Percentiles rank a stretch among this genome's conserved stretches.
These are phyloP conservation scores for Cryphonectria nitschkei DNA, from an alignment of 2,329 filamentous ascomycete genomes.

Conservation along the genomic window DNA sequence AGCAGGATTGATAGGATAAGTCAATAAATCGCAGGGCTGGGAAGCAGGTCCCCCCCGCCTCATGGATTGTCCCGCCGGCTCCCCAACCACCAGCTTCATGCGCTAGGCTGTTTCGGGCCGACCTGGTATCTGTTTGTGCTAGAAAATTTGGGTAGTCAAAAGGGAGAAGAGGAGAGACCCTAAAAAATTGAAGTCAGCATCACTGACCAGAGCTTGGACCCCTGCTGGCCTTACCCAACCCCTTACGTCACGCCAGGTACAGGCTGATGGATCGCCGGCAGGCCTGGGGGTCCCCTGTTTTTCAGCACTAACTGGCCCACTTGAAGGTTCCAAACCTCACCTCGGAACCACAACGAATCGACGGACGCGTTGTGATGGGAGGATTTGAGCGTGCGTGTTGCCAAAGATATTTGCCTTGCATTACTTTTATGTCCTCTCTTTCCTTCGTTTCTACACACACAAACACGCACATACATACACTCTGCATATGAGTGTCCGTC, in stretches of 20 bases:
- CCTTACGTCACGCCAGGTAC: neutral
- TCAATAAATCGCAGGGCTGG: conserved; percentile 16
- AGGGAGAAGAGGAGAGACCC: neutral
- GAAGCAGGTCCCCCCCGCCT: conserved; percentile 10
- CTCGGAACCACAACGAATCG: neutral
- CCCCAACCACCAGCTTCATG: conserved; percentile 10
- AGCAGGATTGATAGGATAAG: neutral
- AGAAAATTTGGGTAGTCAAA: too few species aligned
- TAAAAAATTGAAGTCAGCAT: neutral
- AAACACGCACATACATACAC: neutral
- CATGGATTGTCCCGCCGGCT: conserved; percentile 2
- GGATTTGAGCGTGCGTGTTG: neutral
- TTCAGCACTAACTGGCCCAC: neutral
- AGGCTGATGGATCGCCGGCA: neutral
- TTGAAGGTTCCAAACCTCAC: neutral
- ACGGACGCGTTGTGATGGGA: neutral
- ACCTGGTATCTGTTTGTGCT: neutral
- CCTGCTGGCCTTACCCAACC: neutral
- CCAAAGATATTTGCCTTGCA: neutral
- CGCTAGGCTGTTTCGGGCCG: conserved; percentile 1
- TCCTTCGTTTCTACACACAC: neutral
- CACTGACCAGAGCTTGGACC: neutral
- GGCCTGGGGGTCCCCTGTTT: neutral
- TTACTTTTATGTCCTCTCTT: neutral
- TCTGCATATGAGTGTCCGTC: too few species aligned